Conservation (phyloP, 2,329 filamentous ascomycete genomes). For the Orbilia blumenaviensis region DNA sequence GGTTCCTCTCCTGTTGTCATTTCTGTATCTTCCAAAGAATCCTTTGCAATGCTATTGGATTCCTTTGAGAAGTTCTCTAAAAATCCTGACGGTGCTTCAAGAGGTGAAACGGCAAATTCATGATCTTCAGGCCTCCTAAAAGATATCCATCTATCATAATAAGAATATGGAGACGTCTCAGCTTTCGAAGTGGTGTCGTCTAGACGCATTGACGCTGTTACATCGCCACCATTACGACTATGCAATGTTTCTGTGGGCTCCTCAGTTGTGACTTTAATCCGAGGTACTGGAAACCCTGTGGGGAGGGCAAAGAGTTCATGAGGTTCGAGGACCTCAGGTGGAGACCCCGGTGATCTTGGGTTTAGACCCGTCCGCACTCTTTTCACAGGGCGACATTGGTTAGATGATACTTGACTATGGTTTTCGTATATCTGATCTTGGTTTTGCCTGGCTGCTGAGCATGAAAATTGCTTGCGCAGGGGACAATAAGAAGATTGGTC, state of each 20-base stretch:
- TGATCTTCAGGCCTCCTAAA: constrained; percentile 1
- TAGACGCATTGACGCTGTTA: not conserved
- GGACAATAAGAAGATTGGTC: not conserved
- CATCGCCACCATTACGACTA: not conserved
- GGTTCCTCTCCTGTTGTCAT: constrained; percentile 14
- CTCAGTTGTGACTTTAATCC: constrained; percentile 3
- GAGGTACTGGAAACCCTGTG: not conserved
- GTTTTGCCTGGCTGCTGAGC: not conserved
- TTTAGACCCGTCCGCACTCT: constrained; percentile 3
- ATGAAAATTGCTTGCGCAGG: not conserved
- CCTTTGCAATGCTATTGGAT: not conserved
- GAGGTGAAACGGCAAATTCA: constrained; percentile 33
- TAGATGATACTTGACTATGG: not conserved
- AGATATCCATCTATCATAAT: constrained; percentile 5
- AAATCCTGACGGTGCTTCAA: constrained; percentile 23
- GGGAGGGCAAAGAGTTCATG: constrained; percentile 19
- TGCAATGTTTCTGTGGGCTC: not conserved
- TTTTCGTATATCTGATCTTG: not conserved
- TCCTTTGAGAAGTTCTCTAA: constrained; percentile 4
- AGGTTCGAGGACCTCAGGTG: not conserved
- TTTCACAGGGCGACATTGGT: constrained; percentile 8
- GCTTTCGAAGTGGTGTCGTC: not conserved
- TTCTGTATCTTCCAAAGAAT: constrained; percentile 39
- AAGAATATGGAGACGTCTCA: not conserved
- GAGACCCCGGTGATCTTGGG: not conserved